Conservation (phyloP, 73 alveolate species). For the Effrenium voratum region DNA sequence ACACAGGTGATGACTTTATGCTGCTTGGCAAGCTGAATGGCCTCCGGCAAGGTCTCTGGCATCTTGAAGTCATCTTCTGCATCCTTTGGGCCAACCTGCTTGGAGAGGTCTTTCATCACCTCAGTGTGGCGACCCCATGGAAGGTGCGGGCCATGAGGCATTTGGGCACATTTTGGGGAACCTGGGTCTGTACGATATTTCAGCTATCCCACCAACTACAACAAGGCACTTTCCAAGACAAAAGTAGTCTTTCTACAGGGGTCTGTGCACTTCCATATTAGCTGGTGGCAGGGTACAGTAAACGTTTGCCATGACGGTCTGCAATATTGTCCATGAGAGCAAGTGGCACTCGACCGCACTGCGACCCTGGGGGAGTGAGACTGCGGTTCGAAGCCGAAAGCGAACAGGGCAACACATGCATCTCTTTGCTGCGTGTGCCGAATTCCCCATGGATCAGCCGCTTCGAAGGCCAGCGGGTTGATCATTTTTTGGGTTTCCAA, state of each 20-base stretch:
- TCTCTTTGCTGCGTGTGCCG: too few relatives aligned
- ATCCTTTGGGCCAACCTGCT: slow-evolving; percentile 76
- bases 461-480: too few relatives aligned
- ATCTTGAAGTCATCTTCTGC: slow-evolving; percentile 47
- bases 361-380: too few relatives aligned
- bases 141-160: neutral
- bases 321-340: too few relatives aligned
- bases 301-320: too few relatives aligned
- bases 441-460: too few relatives aligned
- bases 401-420: too few relatives aligned
- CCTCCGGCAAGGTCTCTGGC: slow-evolving; percentile 25
- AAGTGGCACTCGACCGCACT: too few relatives aligned
- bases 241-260: neutral
- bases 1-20: neutral
- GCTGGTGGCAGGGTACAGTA: neutral
- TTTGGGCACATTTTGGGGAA: neutral
- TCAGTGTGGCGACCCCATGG: neutral
- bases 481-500: too few relatives aligned
- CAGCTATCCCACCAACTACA: neutral
- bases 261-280: neutral
- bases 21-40: slow-evolving; percentile 9
- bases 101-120: slow-evolving; percentile 75
- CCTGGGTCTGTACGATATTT: neutral
- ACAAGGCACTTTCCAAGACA: neutral
- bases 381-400: too few relatives aligned